Evolutionary conservation across 78 protist species (phyloP).

Genomic region (Chrysochromulina parva): DNA sequence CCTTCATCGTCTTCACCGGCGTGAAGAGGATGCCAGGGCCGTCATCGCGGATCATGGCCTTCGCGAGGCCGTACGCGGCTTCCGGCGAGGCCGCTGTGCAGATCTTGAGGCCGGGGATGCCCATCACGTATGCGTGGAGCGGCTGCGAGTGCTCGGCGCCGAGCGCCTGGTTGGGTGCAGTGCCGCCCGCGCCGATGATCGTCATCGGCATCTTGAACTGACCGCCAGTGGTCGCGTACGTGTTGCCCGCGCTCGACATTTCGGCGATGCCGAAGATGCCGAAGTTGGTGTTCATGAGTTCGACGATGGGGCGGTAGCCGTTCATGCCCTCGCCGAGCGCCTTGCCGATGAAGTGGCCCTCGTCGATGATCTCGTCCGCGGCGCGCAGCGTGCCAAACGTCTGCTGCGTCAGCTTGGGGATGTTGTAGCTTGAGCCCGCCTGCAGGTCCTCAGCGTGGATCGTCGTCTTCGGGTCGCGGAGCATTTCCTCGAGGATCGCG

Average conservation of each 20-base stretch:
- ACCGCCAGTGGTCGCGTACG: conserved; percentile 47
- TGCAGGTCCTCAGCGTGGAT: conserved; percentile 43
- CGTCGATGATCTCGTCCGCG: conserved; percentile 48
- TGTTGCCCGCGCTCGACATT: conserved; percentile 36
- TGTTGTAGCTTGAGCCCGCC: conserved; percentile 48
- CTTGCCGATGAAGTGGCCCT: conserved; percentile 53
- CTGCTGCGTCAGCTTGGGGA: conserved; percentile 48
- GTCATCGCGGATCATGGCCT: conserved; percentile 54
- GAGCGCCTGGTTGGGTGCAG: conserved; percentile 46
- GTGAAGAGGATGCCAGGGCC: conserved; percentile 43
- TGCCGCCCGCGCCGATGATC: conserved; percentile 46
- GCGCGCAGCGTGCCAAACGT: conserved; percentile 43
- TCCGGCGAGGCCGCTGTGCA: conserved; percentile 48
- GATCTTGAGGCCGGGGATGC: conserved; percentile 48
- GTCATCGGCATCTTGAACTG: conserved; percentile 42
- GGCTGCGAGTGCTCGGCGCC: conserved; percentile 56
- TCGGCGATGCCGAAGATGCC: conserved; percentile 53
- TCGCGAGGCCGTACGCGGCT: conserved; percentile 44
- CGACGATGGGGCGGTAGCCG: conserved; percentile 52
- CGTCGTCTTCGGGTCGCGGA: conserved; percentile 37
- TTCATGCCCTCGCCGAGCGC: conserved; percentile 48
- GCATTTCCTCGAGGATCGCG: conserved; percentile 45
- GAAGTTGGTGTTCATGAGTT: conserved; percentile 47
- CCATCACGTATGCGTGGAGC: conserved; percentile 49
- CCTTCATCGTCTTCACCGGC: conserved; percentile 51